Percentiles rank a stretch among this genome's conserved stretches.
Conservation (phyloP, 2,329 filamentous ascomycete genomes). For the Fonsecaea pedrosoi region DNA sequence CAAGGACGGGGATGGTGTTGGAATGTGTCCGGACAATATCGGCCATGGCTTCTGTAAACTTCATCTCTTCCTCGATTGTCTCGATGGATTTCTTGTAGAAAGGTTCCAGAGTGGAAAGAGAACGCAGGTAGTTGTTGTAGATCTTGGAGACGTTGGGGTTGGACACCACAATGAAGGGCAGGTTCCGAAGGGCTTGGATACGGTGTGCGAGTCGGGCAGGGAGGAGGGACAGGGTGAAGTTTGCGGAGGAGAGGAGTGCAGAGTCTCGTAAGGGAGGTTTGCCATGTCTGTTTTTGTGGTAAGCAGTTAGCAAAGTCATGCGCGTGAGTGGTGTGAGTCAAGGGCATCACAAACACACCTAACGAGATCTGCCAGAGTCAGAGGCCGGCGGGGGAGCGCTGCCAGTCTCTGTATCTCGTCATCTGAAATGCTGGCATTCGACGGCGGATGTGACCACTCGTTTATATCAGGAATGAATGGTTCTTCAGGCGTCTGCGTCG, state of each 20-base stretch:
- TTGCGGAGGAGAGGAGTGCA: constrained; percentile 85
- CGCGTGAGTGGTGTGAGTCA: background rate
- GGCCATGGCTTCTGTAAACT: constrained; percentile 89
- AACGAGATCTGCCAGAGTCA: constrained; percentile 87
- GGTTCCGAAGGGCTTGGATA: constrained; percentile 88
- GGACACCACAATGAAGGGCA: constrained; percentile 98
- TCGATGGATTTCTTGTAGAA: constrained; percentile 76
- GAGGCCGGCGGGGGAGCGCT: constrained; percentile 75
- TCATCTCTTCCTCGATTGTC: constrained; percentile 82
- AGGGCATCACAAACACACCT: constrained; percentile 62
- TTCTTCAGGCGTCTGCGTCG: constrained; percentile 26
- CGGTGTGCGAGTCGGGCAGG: constrained; percentile 92
- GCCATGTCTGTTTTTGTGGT: constrained; percentile 62
- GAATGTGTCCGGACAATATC: constrained; percentile 94
- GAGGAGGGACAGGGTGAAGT: constrained; percentile 91
- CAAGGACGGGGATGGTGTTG: constrained; percentile 92
- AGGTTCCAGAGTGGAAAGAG: constrained; percentile 85
- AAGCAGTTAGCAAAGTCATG: constrained; percentile 20
- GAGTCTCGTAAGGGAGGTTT: constrained; percentile 81
- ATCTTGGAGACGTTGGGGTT: constrained; percentile 94
- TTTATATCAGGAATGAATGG: constrained; percentile 34
- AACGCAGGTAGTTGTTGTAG: constrained; percentile 95
- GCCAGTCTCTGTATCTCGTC: constrained; percentile 81
- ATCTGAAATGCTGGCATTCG: constrained; percentile 65
- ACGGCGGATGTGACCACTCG: constrained; percentile 47